Evolutionary conservation across 2,329 filamentous ascomycete species (phyloP).

Genomic region (Pestalotiopsis sp.): DNA sequence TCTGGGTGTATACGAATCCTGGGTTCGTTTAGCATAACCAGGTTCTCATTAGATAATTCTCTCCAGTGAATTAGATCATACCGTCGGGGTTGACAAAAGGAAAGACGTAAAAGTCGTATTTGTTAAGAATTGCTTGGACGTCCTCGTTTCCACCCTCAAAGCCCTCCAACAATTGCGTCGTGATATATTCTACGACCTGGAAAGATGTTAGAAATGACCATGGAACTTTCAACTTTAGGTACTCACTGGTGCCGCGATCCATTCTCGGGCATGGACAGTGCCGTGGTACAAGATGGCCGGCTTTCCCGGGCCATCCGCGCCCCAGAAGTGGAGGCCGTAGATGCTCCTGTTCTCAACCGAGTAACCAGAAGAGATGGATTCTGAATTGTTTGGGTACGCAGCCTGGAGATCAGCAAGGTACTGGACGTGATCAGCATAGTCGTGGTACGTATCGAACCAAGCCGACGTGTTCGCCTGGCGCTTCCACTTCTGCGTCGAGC

Average conservation of each 20-base stretch:
- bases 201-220: neutral
- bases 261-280: conserved; percentile 56
- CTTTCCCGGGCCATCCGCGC: conserved; percentile 45
- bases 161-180: conserved; percentile 42
- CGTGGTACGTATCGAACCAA: conserved; percentile 58
- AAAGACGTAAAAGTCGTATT: conserved; percentile 62
- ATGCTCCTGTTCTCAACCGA: conserved; percentile 55
- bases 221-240: conserved; percentile 28
- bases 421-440: conserved; percentile 53
- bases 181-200: conserved; percentile 49
- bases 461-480: conserved; percentile 25
- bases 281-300: conserved; percentile 54
- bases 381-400: conserved; percentile 47
- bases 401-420: conserved; percentile 49
- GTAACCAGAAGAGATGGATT: conserved; percentile 48
- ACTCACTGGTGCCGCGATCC: conserved; percentile 61
- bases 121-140: conserved; percentile 50
- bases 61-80: conserved; percentile 23
- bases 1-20: conserved; percentile 57
- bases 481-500: conserved; percentile 16
- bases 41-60: neutral
- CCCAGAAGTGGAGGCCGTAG: conserved; percentile 61
- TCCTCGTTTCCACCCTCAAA: conserved; percentile 39
- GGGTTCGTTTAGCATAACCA: neutral
- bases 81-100: conserved; percentile 57